Percentiles rank a stretch among this genome's conserved stretches.
Conservation (phyloP, 441 rosid genomes). For the Aquilaria agallochum region DNA sequence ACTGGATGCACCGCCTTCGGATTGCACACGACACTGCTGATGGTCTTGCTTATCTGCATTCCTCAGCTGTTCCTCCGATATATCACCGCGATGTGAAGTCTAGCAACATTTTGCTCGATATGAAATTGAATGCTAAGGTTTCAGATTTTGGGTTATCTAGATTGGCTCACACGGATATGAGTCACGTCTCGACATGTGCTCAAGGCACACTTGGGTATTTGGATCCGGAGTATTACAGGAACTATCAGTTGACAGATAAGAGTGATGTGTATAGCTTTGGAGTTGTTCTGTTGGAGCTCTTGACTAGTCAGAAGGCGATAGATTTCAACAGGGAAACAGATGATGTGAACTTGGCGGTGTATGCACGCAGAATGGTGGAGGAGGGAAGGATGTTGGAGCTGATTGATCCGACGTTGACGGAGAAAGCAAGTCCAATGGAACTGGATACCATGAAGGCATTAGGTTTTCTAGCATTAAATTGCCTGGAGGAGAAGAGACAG, state of each 20-base stretch:
- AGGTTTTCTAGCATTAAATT: slow-evolving; percentile 34
- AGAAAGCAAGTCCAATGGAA: slow-evolving; percentile 24
- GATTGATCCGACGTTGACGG: slow-evolving; percentile 32
- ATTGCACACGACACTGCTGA: slow-evolving; percentile 49
- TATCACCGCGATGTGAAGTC: slow-evolving; percentile 57
- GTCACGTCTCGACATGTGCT: slow-evolving; percentile 54
- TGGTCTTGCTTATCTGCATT: slow-evolving; percentile 55
- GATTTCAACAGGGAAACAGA: slow-evolving; percentile 42
- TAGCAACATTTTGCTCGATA: slow-evolving; percentile 50
- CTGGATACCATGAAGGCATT: slow-evolving; percentile 51
- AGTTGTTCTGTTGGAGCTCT: slow-evolving; percentile 48
- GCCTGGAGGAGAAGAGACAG: slow-evolving; percentile 51
- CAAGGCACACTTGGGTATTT: slow-evolving; percentile 59
- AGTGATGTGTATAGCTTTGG: slow-evolving; percentile 59
- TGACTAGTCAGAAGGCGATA: slow-evolving; percentile 47
- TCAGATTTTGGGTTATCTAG: slow-evolving; percentile 59
- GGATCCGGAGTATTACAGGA: slow-evolving; percentile 50
- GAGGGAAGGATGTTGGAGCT: slow-evolving; percentile 43
- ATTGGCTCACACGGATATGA: slow-evolving; percentile 42
- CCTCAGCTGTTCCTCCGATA: slow-evolving; percentile 42
- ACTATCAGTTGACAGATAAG: slow-evolving; percentile 50
- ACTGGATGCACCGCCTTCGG: slow-evolving; percentile 40
- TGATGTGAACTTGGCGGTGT: slow-evolving; percentile 53
- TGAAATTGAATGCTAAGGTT: slow-evolving; percentile 41
- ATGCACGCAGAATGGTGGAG: slow-evolving; percentile 33